phyloP scores from a whole-genome alignment of 257 asterid species.

The Penstemon eatonii region DNA sequence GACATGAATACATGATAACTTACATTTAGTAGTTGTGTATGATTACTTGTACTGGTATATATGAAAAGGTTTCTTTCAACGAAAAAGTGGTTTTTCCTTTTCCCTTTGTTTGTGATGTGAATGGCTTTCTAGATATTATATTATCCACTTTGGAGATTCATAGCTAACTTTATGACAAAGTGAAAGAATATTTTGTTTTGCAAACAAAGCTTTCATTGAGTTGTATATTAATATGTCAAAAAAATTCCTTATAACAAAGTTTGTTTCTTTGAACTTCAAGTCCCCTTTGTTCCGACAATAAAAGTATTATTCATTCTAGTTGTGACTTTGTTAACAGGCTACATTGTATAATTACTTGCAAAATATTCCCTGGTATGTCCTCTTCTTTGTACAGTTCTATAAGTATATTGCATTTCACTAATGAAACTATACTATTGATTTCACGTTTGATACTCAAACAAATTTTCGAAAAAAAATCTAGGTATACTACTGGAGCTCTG shows the following conservation, averaged over 20 bases:
- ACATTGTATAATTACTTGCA: conserved; percentile 37
- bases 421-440: background rate
- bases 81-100: conserved; percentile 10
- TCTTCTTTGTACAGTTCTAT: conserved; percentile 2
- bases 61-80: background rate
- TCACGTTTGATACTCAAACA: conserved; percentile 12
- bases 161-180: conserved; percentile 11
- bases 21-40: too few species aligned
- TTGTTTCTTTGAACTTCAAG: background rate
- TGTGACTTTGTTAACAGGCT: conserved; percentile 46
- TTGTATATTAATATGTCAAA: background rate
- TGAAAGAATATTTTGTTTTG: too few species aligned
- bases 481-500: conserved; percentile 49
- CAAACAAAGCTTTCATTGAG: background rate
- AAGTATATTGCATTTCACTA: background rate
- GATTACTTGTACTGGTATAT: background rate
- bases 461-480: conserved; percentile 32
- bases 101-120: background rate
- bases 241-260: background rate
- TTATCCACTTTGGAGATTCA: conserved; percentile 8
- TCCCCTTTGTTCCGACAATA: too few species aligned
- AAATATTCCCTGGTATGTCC: conserved; percentile 55
- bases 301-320: too few species aligned
- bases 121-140: background rate
- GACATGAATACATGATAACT: too few species aligned